Evolutionary conservation across 2,329 filamentous ascomycete species (phyloP).

Genomic region (Claviceps spartinae): DNA sequence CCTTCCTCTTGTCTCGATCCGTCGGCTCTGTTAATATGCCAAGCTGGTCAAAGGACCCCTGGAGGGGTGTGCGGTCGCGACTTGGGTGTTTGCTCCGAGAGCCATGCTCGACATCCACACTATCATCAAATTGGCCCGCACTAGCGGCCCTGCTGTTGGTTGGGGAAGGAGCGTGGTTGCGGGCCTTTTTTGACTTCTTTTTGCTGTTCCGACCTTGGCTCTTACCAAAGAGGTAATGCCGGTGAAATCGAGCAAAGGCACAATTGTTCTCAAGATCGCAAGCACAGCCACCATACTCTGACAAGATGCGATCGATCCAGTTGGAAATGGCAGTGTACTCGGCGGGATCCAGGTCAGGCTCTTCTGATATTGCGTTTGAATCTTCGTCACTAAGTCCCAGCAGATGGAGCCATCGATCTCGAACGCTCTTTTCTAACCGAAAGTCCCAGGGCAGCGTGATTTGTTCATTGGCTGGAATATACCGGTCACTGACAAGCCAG

Average conservation of each 20-base stretch:
- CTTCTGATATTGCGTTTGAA: conserved; percentile 26
- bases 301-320: conserved; percentile 57
- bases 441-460: conserved; percentile 58
- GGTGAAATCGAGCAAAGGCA: conserved; percentile 49
- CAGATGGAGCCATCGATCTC: conserved; percentile 40
- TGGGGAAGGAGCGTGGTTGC: conserved; percentile 43
- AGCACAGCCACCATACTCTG: conserved; percentile 68
- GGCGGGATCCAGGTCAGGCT: conserved; percentile 41
- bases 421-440: conserved; percentile 41
- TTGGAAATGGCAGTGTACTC: conserved; percentile 47
- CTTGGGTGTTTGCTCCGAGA: conserved; percentile 52
- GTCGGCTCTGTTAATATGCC: conserved; percentile 50
- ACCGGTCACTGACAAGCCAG: conserved; percentile 74
- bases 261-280: conserved; percentile 52
- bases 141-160: conserved; percentile 52
- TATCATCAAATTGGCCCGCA: conserved; percentile 45
- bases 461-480: conserved; percentile 52
- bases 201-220: conserved; percentile 28
- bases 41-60: conserved; percentile 46
- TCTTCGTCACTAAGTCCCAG: conserved; percentile 52
- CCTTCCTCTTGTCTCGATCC: conserved; percentile 53
- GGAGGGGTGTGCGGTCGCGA: conserved; percentile 49
- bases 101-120: conserved; percentile 35
- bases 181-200: conserved; percentile 42
- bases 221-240: conserved; percentile 37